Conservation (phyloP, 225 moss, liverwort and hornwort species). For the Bryum argenteum region DNA sequence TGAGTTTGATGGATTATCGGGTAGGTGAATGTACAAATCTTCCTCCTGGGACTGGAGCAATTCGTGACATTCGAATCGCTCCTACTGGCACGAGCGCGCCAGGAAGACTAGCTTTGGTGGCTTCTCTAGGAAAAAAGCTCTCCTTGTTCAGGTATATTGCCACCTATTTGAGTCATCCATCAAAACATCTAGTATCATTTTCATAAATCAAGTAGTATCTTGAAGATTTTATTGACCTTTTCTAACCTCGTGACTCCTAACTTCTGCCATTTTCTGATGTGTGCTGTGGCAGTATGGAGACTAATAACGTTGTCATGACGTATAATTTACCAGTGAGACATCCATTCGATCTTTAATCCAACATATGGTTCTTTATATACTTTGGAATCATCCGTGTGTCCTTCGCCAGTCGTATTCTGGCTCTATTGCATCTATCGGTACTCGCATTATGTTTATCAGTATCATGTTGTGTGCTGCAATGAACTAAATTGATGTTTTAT, state of each 20-base stretch:
- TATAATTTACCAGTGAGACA: slow-evolving; percentile 63
- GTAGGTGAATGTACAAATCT: slow-evolving; percentile 64
- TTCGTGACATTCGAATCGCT: slow-evolving; percentile 86
- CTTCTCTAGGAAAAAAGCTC: slow-evolving; percentile 74
- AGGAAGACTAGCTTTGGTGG: slow-evolving; percentile 79
- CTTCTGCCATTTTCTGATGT: slow-evolving; percentile 23
- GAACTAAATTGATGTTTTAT: slow-evolving; percentile 20
- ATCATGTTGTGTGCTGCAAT: not conserved
- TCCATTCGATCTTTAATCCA: slow-evolving; percentile 2
- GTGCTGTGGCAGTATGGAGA: slow-evolving; percentile 67
- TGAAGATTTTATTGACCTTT: slow-evolving; percentile 17
- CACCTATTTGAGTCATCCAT: slow-evolving; percentile 7
- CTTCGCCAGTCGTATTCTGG: slow-evolving; percentile 5
- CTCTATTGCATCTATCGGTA: slow-evolving; percentile 9
- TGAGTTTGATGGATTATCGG: slow-evolving; percentile 63
- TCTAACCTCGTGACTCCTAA: slow-evolving; percentile 10
- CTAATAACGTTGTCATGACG: slow-evolving; percentile 61
- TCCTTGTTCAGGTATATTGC: slow-evolving; percentile 61
- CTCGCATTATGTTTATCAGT: slow-evolving; percentile 1
- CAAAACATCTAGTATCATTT: slow-evolving; percentile 11
- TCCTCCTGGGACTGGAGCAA: slow-evolving; percentile 63
- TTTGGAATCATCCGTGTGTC: slow-evolving; percentile 6
- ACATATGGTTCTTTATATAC: slow-evolving; percentile 4
- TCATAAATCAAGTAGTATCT: slow-evolving; percentile 15
- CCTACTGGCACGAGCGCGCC: slow-evolving; percentile 65